Evolutionary conservation across 805 yeast species (phyloP), one percentile per base, ranked within the genome.

Genomic region (Barnettozyma sp.): DNA sequence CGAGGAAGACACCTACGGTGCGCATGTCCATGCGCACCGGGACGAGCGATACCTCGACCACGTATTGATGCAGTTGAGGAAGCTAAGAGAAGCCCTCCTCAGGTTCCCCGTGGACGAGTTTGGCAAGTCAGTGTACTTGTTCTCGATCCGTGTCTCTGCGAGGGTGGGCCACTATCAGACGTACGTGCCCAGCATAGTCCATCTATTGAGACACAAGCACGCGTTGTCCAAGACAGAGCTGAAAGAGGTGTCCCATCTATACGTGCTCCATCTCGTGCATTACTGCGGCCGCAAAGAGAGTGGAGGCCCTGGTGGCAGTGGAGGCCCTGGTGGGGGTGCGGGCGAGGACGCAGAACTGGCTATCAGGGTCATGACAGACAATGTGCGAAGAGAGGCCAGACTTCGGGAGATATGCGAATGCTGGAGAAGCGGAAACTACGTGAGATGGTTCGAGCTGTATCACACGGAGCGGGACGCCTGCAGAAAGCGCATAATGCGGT

Each of bases 41-140:
- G 42, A 41, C 27, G 35, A 36, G 20, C 30, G 33, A 18, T 30
- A n/a, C n/a, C n/a, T 31, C 30, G 68, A 63, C 29, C 42, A 54
- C 7, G 54, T 60, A 4, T 44, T 67, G 19, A 53, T 66, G 63
- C 52, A 61, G 13, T 53, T 66, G 24, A 45, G 83, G 26, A 77
- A 76, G 41, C 56, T 78, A 6, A 45, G 85, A 37, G 84, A 78
- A 48, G 70, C 81, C 3, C 48, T 77, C 18, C 48, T 78, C 13
- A 55, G 54, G 22, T 36, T 48, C 4, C 41, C 45, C 12, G 60
- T 70, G 0, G 65, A 62, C 34, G 62, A 60, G 12, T 74, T 76
- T 38, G 43, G 69, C 4, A 62, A 60, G 28, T 48, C 56, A 15
- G 80, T 77, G 12, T 71, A 65, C 42, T 38, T 76, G 20, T 66